Base-by-base conservation (phyloP, 169 alveolate genomes). In the Cryptosporidium ryanae region DNA sequence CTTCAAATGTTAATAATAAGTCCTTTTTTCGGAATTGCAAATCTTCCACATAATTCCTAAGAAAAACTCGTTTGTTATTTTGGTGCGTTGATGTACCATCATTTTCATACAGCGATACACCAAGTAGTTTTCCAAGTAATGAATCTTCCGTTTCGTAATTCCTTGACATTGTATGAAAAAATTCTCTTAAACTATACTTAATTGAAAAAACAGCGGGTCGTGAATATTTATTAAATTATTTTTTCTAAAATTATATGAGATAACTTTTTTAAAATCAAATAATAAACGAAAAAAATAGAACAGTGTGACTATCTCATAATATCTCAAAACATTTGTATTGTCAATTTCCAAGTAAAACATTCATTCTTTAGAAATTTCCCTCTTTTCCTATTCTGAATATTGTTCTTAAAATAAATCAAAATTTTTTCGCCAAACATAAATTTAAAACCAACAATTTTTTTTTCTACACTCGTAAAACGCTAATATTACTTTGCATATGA, bases 101-200 rank as follows among this genome's bases (percentile, higher is more conserved):
- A 18, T 25, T 23, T 50, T 8, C 5, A 34, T 23, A 10, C 44
- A 76, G 29, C 13, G 76, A 43, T 25, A 76, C 49, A 18, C 87
- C 63, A 17, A 76, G 71, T n/a, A 76, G 64, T 23, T 25, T 25
- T 13, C 76, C 29, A 59, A 76, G 55, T 15, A 76, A 21, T 17
- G 71, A 76, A 31, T 34, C 38, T 76, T 76, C 87, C 23, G 44
- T 43, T 68, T 68, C 82, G 57, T 70, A 55, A 23, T 27, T 50
- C n/a, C 18, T 54, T 27, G 43, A 21, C 84, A 70, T 70, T 38
- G 46, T 38, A 38, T 38, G 46, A 38, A 10, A 38, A 38, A 66
- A 38, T 38, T 38, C n/a, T 38, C 3, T 6, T 38, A 10, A 38
- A 38, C 46, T 38, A 38, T 65, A 25, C 21, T 10, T 65, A 65